Evolutionary conservation across 805 yeast genomes (phyloP).

Genomic region (Metschnikowia reukaufii): DNA sequence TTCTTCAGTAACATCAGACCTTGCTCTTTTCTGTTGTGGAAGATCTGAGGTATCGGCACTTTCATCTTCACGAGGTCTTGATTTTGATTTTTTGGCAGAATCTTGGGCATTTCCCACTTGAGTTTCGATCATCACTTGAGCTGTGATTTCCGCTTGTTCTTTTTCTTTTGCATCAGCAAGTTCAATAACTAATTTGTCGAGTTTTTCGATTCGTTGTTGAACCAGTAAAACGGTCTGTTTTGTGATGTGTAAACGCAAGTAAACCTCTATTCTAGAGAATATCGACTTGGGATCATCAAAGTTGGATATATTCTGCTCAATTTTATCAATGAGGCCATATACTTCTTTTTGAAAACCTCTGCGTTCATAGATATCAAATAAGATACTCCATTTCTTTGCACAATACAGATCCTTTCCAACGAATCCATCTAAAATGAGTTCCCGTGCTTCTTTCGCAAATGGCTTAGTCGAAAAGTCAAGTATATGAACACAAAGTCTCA

Average conservation of each 20-base stretch:
- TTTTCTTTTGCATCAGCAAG: too few relatives aligned
- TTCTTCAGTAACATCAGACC: not conserved
- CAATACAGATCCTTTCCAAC: not conserved
- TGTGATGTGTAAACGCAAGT: not conserved
- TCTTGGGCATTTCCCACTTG: not conserved
- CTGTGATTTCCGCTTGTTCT: too few relatives aligned
- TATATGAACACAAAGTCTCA: not conserved
- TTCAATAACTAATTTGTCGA: too few relatives aligned
- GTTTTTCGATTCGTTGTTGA: not conserved
- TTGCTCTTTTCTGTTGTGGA: not conserved
- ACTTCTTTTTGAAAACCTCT: not conserved
- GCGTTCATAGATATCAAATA: slow-evolving; percentile 2
- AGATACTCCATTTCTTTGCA: not conserved
- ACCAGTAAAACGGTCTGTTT: not conserved
- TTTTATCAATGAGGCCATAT: not conserved
- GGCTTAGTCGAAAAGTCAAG: not conserved
- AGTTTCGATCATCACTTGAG: too few relatives aligned
- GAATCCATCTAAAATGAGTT: not conserved
- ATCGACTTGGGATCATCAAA: not conserved
- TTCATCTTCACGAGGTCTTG: not conserved
- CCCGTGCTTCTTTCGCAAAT: not conserved
- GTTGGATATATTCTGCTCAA: not conserved
- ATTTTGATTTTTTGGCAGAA: not conserved
- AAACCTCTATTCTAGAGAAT: not conserved
- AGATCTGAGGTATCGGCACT: not conserved